Conservation (phyloP, 257 asterid species). For the Rehmannia glutinosa region DNA sequence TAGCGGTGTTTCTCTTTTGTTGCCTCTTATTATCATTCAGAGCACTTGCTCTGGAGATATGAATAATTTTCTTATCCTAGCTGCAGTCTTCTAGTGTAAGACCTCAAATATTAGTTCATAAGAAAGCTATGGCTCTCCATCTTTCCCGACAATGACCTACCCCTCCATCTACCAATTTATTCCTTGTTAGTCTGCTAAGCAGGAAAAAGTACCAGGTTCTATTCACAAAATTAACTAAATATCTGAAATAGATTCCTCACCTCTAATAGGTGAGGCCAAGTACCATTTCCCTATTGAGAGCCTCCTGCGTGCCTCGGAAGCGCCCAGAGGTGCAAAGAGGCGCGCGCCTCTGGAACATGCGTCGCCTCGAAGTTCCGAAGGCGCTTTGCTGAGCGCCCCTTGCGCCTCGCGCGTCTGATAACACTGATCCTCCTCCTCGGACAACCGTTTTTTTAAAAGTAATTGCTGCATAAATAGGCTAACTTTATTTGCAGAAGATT, state of each 20-base stretch:
- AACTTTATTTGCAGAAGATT: no score
- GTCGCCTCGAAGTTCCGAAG: no score
- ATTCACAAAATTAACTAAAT: background rate
- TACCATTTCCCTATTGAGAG: no score
- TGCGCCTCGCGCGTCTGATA: no score
- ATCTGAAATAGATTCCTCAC: background rate
- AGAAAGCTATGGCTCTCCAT: background rate
- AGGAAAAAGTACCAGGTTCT: background rate
- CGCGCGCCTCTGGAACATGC: no score
- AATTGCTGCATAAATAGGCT: no score
- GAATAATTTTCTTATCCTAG: background rate
- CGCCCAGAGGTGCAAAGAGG: no score
- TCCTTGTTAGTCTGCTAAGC: background rate
- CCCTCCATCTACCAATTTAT: background rate
- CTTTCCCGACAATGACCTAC: background rate
- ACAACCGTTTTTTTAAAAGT: no score
- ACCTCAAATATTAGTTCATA: background rate
- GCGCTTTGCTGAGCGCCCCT: no score
- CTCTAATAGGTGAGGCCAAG: no score
- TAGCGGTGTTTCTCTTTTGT: background rate
- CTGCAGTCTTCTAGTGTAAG: background rate
- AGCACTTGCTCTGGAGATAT: background rate
- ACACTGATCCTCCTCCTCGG: no score
- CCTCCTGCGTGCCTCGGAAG: no score
- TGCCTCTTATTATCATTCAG: conserved; percentile 1